These are phyloP conservation scores for Fusarium dlaminii DNA, from an alignment of 2,329 filamentous ascomycete species.

Conservation along the genomic window DNA sequence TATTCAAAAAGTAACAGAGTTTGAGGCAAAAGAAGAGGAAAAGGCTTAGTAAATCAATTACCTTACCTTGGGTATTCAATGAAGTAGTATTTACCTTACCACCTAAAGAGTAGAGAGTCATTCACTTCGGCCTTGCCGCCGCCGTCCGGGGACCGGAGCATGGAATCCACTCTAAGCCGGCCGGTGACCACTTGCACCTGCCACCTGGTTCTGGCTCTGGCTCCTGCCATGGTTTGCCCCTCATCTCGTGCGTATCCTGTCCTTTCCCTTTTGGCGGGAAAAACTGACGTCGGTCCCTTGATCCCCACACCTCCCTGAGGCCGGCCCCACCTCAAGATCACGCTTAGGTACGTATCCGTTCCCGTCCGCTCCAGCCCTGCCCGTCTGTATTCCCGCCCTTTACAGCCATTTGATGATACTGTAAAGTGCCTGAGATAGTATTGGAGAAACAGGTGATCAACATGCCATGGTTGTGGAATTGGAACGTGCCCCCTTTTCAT, in stretches of 20 bases:
- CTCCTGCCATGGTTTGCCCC: conserved; percentile 18
- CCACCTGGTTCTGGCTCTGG: conserved; percentile 8
- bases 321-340: not conserved
- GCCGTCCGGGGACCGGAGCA: conserved; percentile 21
- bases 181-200: conserved; percentile 23
- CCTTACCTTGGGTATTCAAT: not conserved
- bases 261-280: not conserved
- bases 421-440: not conserved
- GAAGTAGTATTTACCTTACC: not conserved
- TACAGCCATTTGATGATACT: not conserved
- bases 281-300: conserved; percentile 33
- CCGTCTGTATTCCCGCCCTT: not conserved
- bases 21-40: not conserved
- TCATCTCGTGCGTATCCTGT: conserved; percentile 4
- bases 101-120: conserved; percentile 6
- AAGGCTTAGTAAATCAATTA: not conserved
- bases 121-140: conserved; percentile 27
- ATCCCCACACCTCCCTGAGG: conserved; percentile 18
- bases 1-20: not conserved
- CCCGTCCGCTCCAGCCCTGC: not conserved
- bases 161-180: conserved; percentile 15
- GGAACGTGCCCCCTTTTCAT: not conserved
- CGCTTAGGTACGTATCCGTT: conserved; percentile 21
- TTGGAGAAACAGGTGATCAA: not conserved
- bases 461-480: not conserved